Percentiles rank a stretch among this genome's conserved stretches.
Evolutionary conservation across 2,329 filamentous ascomycete genomes (phyloP).

Genomic region (Pyrenophora tritici-repentis): DNA sequence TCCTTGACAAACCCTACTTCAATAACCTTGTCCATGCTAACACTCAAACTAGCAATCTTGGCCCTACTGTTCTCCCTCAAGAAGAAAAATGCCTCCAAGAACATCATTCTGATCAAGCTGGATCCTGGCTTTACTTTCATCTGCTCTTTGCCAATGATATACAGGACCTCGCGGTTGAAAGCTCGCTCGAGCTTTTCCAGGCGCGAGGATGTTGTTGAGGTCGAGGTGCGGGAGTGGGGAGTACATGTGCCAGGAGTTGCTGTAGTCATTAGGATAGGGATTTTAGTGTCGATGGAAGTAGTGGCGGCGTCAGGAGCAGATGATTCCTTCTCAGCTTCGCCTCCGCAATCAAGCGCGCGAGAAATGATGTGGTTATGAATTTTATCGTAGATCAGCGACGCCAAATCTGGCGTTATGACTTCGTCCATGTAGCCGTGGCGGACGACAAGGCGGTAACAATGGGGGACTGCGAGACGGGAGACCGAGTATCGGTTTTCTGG

Average conservation of each 20-base stretch:
- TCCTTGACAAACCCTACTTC: constrained; percentile 74
- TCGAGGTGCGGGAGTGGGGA: constrained; percentile 15
- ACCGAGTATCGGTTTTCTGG: constrained; percentile 57
- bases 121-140: constrained; percentile 49
- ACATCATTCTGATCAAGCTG: constrained; percentile 51
- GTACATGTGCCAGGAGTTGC: background rate
- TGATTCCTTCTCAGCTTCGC: constrained; percentile 18
- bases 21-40: constrained; percentile 65
- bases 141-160: constrained; percentile 60
- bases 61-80: constrained; percentile 68
- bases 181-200: constrained; percentile 50
- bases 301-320: constrained; percentile 4
- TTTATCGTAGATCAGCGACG: constrained; percentile 59
- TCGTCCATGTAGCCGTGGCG: constrained; percentile 76
- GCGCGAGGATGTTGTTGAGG: constrained; percentile 32
- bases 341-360: constrained; percentile 35
- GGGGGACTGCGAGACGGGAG: constrained; percentile 56
- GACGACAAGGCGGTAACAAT: constrained; percentile 71
- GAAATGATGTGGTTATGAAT: constrained; percentile 51
- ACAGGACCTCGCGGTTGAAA: constrained; percentile 55
- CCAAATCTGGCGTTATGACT: constrained; percentile 68
- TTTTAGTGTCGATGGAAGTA: background rate
- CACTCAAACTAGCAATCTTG: constrained; percentile 67
- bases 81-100: constrained; percentile 65
- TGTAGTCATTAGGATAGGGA: background rate